Base-by-base conservation (phyloP, 768 basidiomycete genomes). In the Pisolithus tinctorius region DNA sequence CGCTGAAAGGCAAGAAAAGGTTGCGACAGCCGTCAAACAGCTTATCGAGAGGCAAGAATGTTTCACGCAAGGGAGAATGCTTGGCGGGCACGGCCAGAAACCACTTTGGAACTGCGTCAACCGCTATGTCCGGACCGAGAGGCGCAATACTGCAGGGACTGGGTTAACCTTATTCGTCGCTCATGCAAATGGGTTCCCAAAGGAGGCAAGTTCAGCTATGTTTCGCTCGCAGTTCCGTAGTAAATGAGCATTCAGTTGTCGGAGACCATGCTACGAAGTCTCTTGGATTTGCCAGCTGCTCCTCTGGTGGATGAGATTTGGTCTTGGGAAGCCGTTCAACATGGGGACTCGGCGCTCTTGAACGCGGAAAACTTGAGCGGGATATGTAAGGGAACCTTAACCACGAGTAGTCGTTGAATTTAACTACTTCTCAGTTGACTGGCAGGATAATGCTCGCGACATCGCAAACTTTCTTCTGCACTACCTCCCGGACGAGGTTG, bases 181-280 rank as follows among this genome's bases (percentile, higher is more conserved):
- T 4, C 93, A 94, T 63, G 90, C 89, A 2, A 94, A 90, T 65
- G 92, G 93, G 1, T 86, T 94, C 58, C 81, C 80, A 44, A 94
- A 93, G 64, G 91, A 94, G 81, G 88, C 82, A 48, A 45, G 79
- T 55, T 34, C 36, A 11, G 11, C 14, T 29, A 1, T 26, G 20
- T 9, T 5, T 37, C 37, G 1, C 16, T 38, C 11, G 38, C 25
- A 8, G 20, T 2, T 11, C 26, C 14, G 8, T 38, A 46, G 37
- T 29, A 16, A 39, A 49, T 5, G 14, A 7, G 16, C 36, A 34
- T 11, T 8, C 58, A 94, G 90, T 86, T 79, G 8, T 95, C 87
- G 84, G 89, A 94, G 61, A 81, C 88, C 0, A 75, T 77, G 16
- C 54, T 95, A 1, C 64, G 63, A 1, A 57, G 70, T 34, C 63